These are phyloP conservation scores for Capsella rubella DNA, from an alignment of 441 rosid species.

Conservation along the genomic window DNA sequence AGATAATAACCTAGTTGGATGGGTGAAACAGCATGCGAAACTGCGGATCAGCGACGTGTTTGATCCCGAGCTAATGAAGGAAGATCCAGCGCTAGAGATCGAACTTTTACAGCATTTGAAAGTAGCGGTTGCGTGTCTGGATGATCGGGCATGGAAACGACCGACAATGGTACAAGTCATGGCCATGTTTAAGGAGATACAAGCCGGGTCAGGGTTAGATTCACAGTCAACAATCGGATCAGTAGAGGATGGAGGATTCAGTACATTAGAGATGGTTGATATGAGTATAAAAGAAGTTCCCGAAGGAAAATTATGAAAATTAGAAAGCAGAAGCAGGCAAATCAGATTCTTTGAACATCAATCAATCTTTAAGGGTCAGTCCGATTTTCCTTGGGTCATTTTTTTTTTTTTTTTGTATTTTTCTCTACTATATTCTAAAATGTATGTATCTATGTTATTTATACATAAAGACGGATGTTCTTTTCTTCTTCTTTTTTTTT, in stretches of 20 bases:
- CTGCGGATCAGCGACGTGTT: slow-evolving; percentile 72
- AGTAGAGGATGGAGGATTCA: slow-evolving; percentile 69
- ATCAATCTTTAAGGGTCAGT: slow-evolving; percentile 44
- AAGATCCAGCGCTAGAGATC: slow-evolving; percentile 68
- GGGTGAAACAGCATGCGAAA: slow-evolving; percentile 95
- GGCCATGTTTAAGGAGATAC: slow-evolving; percentile 83
- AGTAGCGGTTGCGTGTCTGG: slow-evolving; percentile 82
- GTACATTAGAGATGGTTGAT: slow-evolving; percentile 68
- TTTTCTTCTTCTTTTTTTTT: slow-evolving; percentile 34
- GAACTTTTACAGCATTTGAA: slow-evolving; percentile 80
- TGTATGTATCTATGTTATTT: slow-evolving; percentile 60
- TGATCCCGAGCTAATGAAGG: slow-evolving; percentile 73
- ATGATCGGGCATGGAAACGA: slow-evolving; percentile 70
- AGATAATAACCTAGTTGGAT: slow-evolving; percentile 97
- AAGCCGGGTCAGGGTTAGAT: slow-evolving; percentile 77
- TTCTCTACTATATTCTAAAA: slow-evolving; percentile 50
- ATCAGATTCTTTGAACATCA: slow-evolving; percentile 49
- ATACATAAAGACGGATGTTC: slow-evolving; percentile 54
- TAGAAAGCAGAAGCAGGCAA: slow-evolving; percentile 46
- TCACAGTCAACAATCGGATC: slow-evolving; percentile 67
- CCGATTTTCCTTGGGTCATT: slow-evolving; percentile 51
- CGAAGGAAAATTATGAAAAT: slow-evolving; percentile 53
- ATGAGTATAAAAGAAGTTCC: slow-evolving; percentile 84
- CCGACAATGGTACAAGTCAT: slow-evolving; percentile 88
- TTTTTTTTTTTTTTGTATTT: slow-evolving; percentile 50